Evolutionary conservation across 1,284 basidiomycete genomes (phyloP), one percentile per base, ranked within the genome.

Genomic region (Puccinia polysora): DNA sequence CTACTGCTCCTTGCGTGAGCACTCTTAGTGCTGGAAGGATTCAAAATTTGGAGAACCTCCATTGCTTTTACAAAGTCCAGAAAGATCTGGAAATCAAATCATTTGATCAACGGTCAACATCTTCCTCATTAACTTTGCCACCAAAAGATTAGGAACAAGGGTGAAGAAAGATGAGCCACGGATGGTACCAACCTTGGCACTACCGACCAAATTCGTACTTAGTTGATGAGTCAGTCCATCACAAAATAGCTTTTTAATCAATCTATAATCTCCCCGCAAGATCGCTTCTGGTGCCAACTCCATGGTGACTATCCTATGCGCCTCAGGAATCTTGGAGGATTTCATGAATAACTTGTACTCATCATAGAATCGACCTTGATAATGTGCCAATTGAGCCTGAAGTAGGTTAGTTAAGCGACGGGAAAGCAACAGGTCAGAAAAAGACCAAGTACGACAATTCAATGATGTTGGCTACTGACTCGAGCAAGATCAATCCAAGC

Each of bases 271-370:
- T 60, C 87, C 85, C 8, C 90, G 84, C 53, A 97, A 83, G 65
- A 97, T 83, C 0, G 89, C 90, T 76, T 97, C 95, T 0, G 92
- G 90, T 7, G 90, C 91, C n/a, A 98, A 85, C 75, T 92, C 87
- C 5, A 83, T 81, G 34, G 92, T 83, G 0, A 90, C 90, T 25
- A 96, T 82, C 49, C 87, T 85, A 78, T 97, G 93, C 0, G 95
- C 93, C 49, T 62, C 59, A 20, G 20, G 5, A 20, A 62, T 62
- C 5, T 85, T 82, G 56, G 87, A 84, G 0, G 91, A 91, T 28
- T 85, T 80, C 56, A 91, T 82, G 77, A 90, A 89, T 50, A 88
- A 81, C 73, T 89, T 84, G 80, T 90, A 97, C 45, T 92, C 90
- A 0, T 84, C 82, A 78, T 85, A 96, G 0, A 88, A 78, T 52